These are phyloP conservation scores for Aaosphaeria arxii DNA, from an alignment of 2,329 filamentous ascomycete species.

Conservation along the genomic window DNA sequence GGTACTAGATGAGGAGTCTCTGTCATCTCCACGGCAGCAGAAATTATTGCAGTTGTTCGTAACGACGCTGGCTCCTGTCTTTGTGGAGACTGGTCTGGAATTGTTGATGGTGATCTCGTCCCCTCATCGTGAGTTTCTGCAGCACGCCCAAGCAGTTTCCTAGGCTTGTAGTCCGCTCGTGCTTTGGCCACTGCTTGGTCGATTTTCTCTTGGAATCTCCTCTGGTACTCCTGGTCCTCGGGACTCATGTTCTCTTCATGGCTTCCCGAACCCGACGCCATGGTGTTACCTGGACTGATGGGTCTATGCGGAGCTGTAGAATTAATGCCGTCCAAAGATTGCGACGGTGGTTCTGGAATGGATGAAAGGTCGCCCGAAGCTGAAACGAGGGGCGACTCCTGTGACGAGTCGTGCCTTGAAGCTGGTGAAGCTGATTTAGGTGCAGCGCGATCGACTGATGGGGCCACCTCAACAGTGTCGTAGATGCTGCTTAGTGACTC, in stretches of 20 bases:
- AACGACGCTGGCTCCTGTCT: conserved; percentile 23
- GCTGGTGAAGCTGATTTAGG: conserved; percentile 4
- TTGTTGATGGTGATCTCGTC: conserved; percentile 33
- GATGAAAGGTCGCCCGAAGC: conserved; percentile 12
- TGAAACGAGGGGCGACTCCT: conserved; percentile 13
- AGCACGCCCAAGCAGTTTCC: background rate
- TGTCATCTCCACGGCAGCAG: background rate
- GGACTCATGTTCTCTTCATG: conserved; percentile 3
- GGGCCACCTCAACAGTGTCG: background rate
- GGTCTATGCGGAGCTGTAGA: conserved; percentile 19
- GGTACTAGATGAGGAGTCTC: background rate
- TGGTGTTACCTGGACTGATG: conserved; percentile 8
- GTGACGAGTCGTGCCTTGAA: conserved; percentile 32
- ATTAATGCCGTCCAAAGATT: conserved; percentile 15
- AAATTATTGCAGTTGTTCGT: conserved; percentile 19
- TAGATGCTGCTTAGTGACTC: background rate
- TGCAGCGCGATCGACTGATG: background rate
- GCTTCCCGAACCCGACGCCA: conserved; percentile 12
- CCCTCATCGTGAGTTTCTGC: conserved; percentile 12
- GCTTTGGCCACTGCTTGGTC: background rate
- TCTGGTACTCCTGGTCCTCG: background rate
- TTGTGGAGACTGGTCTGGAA: conserved; percentile 26
- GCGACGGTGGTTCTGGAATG: conserved; percentile 16
- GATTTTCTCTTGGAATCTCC: conserved; percentile 1
- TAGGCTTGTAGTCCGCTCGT: background rate